These are phyloP conservation scores for Chrysanthemum makinoi DNA, from an alignment of 129 eudicot genomes.

Conservation along the genomic window DNA sequence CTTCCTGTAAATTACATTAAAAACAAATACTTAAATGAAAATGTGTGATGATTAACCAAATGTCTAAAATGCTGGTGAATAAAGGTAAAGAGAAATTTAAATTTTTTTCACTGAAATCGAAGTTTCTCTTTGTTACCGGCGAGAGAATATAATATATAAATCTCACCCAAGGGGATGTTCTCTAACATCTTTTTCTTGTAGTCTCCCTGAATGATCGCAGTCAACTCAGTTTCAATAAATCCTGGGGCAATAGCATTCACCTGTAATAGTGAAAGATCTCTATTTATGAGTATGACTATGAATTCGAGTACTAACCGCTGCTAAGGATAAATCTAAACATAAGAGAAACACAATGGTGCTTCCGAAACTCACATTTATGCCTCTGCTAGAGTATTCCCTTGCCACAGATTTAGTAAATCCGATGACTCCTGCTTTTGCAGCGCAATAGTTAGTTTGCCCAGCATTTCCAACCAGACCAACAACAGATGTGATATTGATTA, in stretches of 20 bases:
- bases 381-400: constrained; percentile 83
- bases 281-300: neutral
- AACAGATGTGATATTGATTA: constrained; percentile 85
- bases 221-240: constrained; percentile 81
- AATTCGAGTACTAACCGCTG: neutral
- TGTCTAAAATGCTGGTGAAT: too few relatives aligned
- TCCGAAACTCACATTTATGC: constrained; percentile 62
- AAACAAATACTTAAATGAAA: neutral
- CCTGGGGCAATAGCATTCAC: constrained; percentile 99
- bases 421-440: constrained; percentile 97
- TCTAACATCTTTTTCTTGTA: constrained; percentile 63
- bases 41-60: neutral
- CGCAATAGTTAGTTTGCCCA: constrained; percentile 95
- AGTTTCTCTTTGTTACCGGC: too few relatives aligned
- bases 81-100: too few relatives aligned
- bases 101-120: too few relatives aligned
- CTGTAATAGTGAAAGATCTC: constrained; percentile 27
- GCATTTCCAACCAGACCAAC: constrained; percentile 81
- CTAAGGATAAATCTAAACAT: too few relatives aligned
- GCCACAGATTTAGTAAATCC: constrained; percentile 91
- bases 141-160: too few relatives aligned
- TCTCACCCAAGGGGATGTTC: constrained; percentile 70
- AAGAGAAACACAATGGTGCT: too few relatives aligned
- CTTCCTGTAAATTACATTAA: constrained; percentile 51
- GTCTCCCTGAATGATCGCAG: constrained; percentile 65